Conservation (phyloP, 352 stramenopile genomes). For the Bremia lactucae region DNA sequence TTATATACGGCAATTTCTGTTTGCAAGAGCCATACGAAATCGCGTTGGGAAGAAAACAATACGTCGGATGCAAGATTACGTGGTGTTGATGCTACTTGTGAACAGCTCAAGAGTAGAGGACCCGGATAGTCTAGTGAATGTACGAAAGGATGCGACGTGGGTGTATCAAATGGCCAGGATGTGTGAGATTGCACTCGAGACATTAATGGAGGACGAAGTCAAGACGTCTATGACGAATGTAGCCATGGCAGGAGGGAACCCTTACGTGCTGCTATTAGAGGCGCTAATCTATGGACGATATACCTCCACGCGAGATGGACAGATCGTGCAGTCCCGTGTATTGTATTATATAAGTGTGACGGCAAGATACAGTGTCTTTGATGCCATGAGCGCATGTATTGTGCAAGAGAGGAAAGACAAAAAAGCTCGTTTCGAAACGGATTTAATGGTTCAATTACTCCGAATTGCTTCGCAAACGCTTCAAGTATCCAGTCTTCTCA, state of each 20-base stretch:
- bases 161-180: constrained; percentile 36
- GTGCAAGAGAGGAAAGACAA: constrained; percentile 8
- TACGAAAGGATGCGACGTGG: constrained; percentile 29
- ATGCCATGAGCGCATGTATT: constrained; percentile 26
- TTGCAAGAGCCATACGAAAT: constrained; percentile 12
- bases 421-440: constrained; percentile 6
- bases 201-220: constrained; percentile 16
- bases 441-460: constrained; percentile 25
- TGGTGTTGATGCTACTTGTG: constrained; percentile 51
- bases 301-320: constrained; percentile 15
- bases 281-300: constrained; percentile 26
- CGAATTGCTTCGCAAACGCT: constrained; percentile 16
- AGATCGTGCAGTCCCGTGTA: constrained; percentile 12
- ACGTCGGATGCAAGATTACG: constrained; percentile 41
- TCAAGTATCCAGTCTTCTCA: constrained; percentile 2
- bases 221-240: constrained; percentile 7
- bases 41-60: constrained; percentile 10
- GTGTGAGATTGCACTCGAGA: constrained; percentile 30
- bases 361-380: constrained; percentile 19
- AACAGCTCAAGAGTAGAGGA: constrained; percentile 29
- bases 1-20: constrained; percentile 39
- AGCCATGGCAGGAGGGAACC: constrained; percentile 18
- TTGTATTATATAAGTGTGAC: constrained; percentile 20
- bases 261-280: constrained; percentile 41
- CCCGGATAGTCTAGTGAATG: constrained; percentile 17